These are phyloP conservation scores for Ceratocystis lukuohia DNA, from an alignment of 2,329 filamentous ascomycete species.

Conservation along the genomic window DNA sequence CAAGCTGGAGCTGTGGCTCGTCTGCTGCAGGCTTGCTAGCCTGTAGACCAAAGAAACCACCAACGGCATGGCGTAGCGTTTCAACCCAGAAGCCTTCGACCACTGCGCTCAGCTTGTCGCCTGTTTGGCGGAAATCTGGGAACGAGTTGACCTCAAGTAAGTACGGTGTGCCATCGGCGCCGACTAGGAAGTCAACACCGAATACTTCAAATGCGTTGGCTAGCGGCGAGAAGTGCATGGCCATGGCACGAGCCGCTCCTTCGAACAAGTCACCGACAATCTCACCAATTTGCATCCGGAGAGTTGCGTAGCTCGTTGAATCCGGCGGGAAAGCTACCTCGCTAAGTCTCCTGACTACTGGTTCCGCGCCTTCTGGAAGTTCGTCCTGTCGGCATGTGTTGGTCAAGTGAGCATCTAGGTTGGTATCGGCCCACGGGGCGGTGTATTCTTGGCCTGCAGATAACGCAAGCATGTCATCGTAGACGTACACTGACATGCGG, in stretches of 20 bases:
- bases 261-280: constrained; percentile 71
- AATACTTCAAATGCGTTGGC: constrained; percentile 85
- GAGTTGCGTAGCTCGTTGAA: constrained; percentile 41
- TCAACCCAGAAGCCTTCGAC: constrained; percentile 66
- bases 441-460: constrained; percentile 68
- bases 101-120: constrained; percentile 54
- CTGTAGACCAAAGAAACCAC: constrained; percentile 47
- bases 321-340: constrained; percentile 43
- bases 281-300: constrained; percentile 61
- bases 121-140: constrained; percentile 89
- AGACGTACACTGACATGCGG: constrained; percentile 69
- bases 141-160: constrained; percentile 90
- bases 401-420: constrained; percentile 67
- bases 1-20: constrained; percentile 35
- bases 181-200: constrained; percentile 81
- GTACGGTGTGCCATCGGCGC: constrained; percentile 50
- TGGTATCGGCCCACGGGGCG: constrained; percentile 42
- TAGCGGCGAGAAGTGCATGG: constrained; percentile 80
- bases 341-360: constrained; percentile 65
- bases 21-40: constrained; percentile 22
- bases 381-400: constrained; percentile 82
- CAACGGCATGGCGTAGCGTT: constrained; percentile 53
- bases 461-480: constrained; percentile 80
- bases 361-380: constrained; percentile 32
- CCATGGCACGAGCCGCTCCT: constrained; percentile 70